These are phyloP conservation scores for Serendipita sp. DNA, from an alignment of 768 basidiomycete genomes.

Conservation along the genomic window DNA sequence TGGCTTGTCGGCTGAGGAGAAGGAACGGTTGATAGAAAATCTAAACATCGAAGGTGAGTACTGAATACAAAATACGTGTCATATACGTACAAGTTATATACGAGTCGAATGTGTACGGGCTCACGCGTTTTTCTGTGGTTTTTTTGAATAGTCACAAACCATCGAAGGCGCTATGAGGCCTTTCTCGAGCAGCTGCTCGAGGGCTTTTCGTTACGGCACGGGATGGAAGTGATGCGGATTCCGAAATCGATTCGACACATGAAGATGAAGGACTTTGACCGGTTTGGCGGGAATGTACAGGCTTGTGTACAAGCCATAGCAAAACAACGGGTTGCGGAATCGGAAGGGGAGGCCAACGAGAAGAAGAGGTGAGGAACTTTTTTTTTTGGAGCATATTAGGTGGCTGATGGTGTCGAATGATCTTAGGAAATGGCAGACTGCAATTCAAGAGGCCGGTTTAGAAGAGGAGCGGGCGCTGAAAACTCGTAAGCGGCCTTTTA, in stretches of 20 bases:
- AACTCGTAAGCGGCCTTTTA: not conserved
- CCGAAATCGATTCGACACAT: not conserved
- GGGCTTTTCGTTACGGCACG: constrained; percentile 1
- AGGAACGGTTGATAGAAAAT: not conserved
- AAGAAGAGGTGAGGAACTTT: not conserved
- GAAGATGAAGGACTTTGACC: not conserved
- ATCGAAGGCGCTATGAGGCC: not conserved
- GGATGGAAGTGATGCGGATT: not conserved
- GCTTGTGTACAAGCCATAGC: not conserved
- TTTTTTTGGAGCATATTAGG: not conserved
- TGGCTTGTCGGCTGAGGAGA: not conserved
- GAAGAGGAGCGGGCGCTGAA: not conserved
- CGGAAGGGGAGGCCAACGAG: not conserved
- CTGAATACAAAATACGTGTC: not conserved
- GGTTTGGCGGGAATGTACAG: not conserved
- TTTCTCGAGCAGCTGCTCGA: constrained; percentile 2
- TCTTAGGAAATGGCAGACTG: not conserved
- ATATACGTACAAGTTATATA: too few relatives aligned
- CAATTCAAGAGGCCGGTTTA: not conserved
- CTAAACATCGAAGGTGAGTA: not conserved
- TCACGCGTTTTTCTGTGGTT: not conserved
- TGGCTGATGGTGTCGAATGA: not conserved
- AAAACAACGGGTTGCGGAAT: not conserved
- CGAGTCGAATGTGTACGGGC: not conserved
- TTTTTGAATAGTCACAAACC: not conserved